Conservation (phyloP, 75 land plant genomes). For the Selaginella tamariscina region DNA sequence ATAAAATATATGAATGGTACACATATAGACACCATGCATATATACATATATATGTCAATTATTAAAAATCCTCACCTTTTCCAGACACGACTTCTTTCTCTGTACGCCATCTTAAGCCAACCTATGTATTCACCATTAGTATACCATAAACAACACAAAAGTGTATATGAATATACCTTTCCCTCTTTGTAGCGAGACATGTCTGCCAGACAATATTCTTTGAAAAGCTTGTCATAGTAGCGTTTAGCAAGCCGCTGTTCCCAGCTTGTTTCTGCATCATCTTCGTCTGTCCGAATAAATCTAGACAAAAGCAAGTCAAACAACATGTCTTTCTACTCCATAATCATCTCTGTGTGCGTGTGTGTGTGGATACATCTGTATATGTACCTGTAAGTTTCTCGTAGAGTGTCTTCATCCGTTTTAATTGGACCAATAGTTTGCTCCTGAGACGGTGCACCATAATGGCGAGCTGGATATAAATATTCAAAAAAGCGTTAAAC, state of each 20-base stretch:
- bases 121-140: slow-evolving; percentile 19
- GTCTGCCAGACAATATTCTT: slow-evolving; percentile 96
- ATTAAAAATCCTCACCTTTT: slow-evolving; percentile 55
- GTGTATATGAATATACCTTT: slow-evolving; percentile 32
- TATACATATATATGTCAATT: too few relatives aligned
- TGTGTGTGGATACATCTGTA: background rate
- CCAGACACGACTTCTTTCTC: slow-evolving; percentile 81
- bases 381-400: slow-evolving; percentile 68
- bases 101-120: slow-evolving; percentile 81
- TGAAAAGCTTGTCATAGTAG: slow-evolving; percentile 87
- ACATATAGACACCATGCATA: too few relatives aligned
- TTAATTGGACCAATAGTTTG: slow-evolving; percentile 33
- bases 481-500: slow-evolving; percentile 8
- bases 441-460: slow-evolving; percentile 29
- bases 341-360: background rate
- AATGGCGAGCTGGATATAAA: slow-evolving; percentile 34
- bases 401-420: slow-evolving; percentile 74
- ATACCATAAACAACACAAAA: background rate
- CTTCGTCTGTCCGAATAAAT: slow-evolving; percentile 79
- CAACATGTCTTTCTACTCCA: slow-evolving; percentile 1
- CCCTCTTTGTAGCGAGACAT: slow-evolving; percentile 81
- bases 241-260: slow-evolving; percentile 95
- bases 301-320: slow-evolving; percentile 17
- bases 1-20: background rate
- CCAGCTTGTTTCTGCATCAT: slow-evolving; percentile 71